Conservation (phyloP, 768 basidiomycete genomes). For the Boletus insuetus region DNA sequence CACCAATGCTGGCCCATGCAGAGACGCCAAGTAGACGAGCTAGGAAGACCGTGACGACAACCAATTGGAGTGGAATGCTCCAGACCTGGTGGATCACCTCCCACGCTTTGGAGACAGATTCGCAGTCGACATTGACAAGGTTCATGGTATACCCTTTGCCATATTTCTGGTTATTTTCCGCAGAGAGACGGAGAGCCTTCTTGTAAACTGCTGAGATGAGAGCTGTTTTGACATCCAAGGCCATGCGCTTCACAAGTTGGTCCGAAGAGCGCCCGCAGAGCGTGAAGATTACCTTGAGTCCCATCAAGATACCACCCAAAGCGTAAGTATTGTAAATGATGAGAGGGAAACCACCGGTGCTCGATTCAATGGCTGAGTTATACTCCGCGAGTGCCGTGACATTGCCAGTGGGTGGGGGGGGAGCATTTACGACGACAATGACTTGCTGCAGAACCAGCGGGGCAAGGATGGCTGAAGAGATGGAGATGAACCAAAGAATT, state of each 20-base stretch:
- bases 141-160: conserved; percentile 30
- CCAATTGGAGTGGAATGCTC: conserved; percentile 29
- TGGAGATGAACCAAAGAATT: conserved; percentile 29
- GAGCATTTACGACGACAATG: conserved; percentile 23
- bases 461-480: conserved; percentile 19
- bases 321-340: conserved; percentile 25
- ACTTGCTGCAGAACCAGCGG: conserved; percentile 29
- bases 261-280: conserved; percentile 29
- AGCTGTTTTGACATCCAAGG: conserved; percentile 29
- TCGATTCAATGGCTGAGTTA: conserved; percentile 14
- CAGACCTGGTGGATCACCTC: conserved; percentile 26
- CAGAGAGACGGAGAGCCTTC: conserved; percentile 28
- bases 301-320: conserved; percentile 24
- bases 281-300: conserved; percentile 22
- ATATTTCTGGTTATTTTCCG: conserved; percentile 25
- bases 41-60: conserved; percentile 19
- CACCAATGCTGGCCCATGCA: conserved; percentile 30
- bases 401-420: conserved; percentile 15
- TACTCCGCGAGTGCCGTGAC: conserved; percentile 22
- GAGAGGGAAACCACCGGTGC: conserved; percentile 31
- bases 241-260: conserved; percentile 29
- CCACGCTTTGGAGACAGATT: conserved; percentile 30
- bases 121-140: conserved; percentile 30
- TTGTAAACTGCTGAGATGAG: conserved; percentile 31
- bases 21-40: conserved; percentile 29